Evolutionary conservation across 768 basidiomycete species (phyloP), one percentile per base, ranked within the genome.

Genomic region (Chlorophyllum brunneum): DNA sequence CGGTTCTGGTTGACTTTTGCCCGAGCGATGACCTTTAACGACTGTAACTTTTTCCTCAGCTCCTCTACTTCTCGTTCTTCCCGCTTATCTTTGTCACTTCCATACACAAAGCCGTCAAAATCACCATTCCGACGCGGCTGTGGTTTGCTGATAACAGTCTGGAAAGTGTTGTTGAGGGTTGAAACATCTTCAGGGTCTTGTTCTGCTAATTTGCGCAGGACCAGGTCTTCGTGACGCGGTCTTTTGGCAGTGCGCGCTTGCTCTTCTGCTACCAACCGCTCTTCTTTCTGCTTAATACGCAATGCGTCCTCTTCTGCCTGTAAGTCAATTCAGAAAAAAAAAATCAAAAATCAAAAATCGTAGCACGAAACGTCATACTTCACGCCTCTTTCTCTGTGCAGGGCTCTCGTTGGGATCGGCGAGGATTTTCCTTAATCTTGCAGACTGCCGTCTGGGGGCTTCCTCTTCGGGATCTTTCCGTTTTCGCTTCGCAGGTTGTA

Each of bases 1-100:
- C 91, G 71, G 54, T 86, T 77, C 56, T 81, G 72, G 1, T 86
- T 90, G 6, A 92, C 89, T 65, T 92, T 92, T 11, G 90, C 90
- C 50, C 88, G 76, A 27, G 87, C 80, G 1, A 87, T 74, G n/a
- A 92, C 72, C 53, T 78, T 81, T 63, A 92, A 60, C 27, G 70
- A 67, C 51, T 75, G 63, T 8, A 91, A 68, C 55, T 69, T 78
- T 57, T 80, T 67, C 54, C 75, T 76, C 54, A 93, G 63, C 43
- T 78, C 77, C 13, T 70, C 63, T 1, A 83, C 73, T n/a, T 75
- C 80, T 16, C 61, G 66, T 16, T 71, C 64, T 27, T 83, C 80
- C 49, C 68, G 70, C 57, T 71, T 65, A 48, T 78, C 68, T 59
- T 71, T 64, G 54, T 80, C 74, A 31, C 67, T 67, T 4, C 77